A percentile compares a stretch with the other conserved stretches of the same genome.
Evolutionary conservation across 2,329 filamentous ascomycete genomes (phyloP).

Genomic region (Fusarium subtropicale): DNA sequence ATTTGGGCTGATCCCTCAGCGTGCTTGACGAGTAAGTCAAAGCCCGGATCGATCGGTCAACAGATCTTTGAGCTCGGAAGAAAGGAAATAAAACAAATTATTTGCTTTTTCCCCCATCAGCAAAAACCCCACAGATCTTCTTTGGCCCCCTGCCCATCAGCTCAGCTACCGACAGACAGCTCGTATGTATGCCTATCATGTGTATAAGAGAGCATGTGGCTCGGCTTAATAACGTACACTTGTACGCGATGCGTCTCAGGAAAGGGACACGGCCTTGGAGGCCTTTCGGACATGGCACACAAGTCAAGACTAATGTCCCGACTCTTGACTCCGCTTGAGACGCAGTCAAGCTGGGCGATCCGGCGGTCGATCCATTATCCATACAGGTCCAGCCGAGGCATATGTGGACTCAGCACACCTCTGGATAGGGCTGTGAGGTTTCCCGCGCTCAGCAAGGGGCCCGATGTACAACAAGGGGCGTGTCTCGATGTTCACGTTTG

Average conservation of each 20-base stretch:
- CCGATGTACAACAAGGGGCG: slow-evolving; percentile 4
- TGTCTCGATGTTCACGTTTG: too few relatives aligned
- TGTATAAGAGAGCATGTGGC: not conserved
- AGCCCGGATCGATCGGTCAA: not conserved
- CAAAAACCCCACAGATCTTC: slow-evolving; percentile 33
- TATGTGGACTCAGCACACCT: slow-evolving; percentile 25
- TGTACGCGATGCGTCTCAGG: slow-evolving; percentile 20
- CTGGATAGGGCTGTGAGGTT: slow-evolving; percentile 33
- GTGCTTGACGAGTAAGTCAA: not conserved
- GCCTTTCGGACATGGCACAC: slow-evolving; percentile 13
- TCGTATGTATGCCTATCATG: slow-evolving; percentile 22
- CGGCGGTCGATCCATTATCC: slow-evolving; percentile 12
- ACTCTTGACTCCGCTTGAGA: not conserved
- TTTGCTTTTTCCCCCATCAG: slow-evolving; percentile 13
- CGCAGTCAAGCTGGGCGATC: slow-evolving; percentile 13
- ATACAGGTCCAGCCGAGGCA: slow-evolving; percentile 24
- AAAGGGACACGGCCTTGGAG: slow-evolving; percentile 5
- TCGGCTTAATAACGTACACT: slow-evolving; percentile 11
- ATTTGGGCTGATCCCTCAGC: slow-evolving; percentile 8
- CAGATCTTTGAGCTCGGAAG: not conserved
- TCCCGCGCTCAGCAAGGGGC: not conserved
- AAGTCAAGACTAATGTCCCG: not conserved
- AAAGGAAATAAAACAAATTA: slow-evolving; percentile 9
- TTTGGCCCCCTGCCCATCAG: slow-evolving; percentile 24
- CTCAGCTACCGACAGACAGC: slow-evolving; percentile 34